A percentile compares a stretch with the other conserved stretches of the same genome.
These are phyloP conservation scores for Colletotrichum sp. DNA, from an alignment of 2,329 filamentous ascomycete genomes.

Conservation along the genomic window DNA sequence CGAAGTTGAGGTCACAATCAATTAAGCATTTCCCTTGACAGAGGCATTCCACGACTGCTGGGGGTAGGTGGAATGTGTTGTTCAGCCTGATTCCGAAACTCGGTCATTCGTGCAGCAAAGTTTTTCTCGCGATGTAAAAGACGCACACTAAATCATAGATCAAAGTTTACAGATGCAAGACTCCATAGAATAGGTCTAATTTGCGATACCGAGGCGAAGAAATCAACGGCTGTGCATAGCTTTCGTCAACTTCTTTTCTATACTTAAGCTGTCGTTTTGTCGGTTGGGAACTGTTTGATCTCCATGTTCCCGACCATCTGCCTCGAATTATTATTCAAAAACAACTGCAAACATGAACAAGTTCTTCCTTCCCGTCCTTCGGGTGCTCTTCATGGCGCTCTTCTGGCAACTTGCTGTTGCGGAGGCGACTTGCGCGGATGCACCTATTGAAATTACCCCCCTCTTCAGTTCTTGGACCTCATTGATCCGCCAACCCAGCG, in stretches of 20 bases:
- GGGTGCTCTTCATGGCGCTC: not conserved
- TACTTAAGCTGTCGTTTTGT: accelerated
- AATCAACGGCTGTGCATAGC: not conserved
- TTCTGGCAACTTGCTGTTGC: not conserved
- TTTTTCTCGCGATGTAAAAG: not conserved
- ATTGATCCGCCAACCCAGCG: not conserved
- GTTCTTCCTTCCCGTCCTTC: accelerated
- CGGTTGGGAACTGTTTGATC: accelerated
- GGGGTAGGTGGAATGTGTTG: not conserved
- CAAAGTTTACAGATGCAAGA: not conserved
- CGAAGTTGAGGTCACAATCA: not conserved
- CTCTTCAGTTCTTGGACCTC: not conserved
- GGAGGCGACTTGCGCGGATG: not conserved
- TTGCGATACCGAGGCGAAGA: not conserved
- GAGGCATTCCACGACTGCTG: too few relatives aligned
- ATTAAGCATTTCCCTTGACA: too few relatives aligned
- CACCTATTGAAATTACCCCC: not conserved
- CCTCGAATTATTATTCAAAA: too few relatives aligned
- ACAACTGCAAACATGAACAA: too few relatives aligned
- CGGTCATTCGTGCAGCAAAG: not conserved
- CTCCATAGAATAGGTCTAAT: too few relatives aligned
- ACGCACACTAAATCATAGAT: not conserved
- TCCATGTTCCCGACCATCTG: accelerated
- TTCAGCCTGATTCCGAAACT: accelerated
- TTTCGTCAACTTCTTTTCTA: accelerated